Evolutionary conservation across 2,329 filamentous ascomycete genomes (phyloP), one percentile per base, ranked within the genome.

Genomic region (Orbilia brochopaga): DNA sequence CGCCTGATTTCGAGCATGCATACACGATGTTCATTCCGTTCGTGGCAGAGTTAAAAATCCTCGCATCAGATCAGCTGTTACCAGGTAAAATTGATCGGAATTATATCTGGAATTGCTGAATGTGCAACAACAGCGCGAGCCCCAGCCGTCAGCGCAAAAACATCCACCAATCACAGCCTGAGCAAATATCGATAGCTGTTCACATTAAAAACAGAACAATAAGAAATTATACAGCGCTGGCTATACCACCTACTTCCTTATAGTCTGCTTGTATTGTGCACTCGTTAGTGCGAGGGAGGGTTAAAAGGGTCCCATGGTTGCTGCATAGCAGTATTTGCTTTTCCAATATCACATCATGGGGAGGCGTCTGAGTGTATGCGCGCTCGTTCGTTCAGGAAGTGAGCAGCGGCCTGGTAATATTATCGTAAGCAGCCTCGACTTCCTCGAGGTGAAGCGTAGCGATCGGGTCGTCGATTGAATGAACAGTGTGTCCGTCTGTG

Each of bases 261-360:
- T n/a, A n/a, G n/a, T n/a, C n/a, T n/a, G n/a, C n/a, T n/a, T n/a
- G 10, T 27, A 24, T 11, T 27, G 50, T 17, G 21, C 10, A 27
- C 6, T 13, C 40, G 27, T 21, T 37, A 44, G 35, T n/a, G 11
- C 10, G 11, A 46, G 24, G 27, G 13, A 15, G 56, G 42, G 35
- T 52, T 69, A 69, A 69, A 69, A 69, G 42, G 64, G 24, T 61
- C 56, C 64, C 64, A 69, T 69, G 64, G 57, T 60, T 61, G 56
- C 51, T 61, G 52, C 32, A 69, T 69, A 69, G 23, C 50, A 21
- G 4, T 60, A 57, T 57, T 69, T 69, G 64, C 64, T 69, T 69
- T 69, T 69, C 57, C 62, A 46, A 62, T 69, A 69, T 44, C 27
- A 62, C 13, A 56, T 44, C 17, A 6, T 17, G 13, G 13, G 23